Conservation (phyloP, 768 basidiomycete genomes). For the Boletus fagicola region DNA sequence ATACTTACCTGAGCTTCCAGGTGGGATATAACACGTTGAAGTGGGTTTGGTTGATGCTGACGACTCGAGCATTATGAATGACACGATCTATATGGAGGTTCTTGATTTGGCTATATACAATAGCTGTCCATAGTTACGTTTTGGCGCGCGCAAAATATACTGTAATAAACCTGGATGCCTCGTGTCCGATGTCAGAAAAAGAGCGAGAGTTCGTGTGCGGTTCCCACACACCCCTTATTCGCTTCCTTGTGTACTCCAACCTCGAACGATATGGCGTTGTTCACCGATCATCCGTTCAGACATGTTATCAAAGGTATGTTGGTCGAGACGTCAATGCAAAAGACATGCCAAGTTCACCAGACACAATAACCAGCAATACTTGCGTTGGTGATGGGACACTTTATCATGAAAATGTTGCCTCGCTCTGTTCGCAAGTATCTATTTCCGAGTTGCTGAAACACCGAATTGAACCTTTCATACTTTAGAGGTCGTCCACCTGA, state of each 20-base stretch:
- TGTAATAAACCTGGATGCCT: constrained; percentile 23
- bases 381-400: constrained; percentile 49
- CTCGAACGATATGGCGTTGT: constrained; percentile 29
- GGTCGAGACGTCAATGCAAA: background rate
- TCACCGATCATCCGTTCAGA: constrained; percentile 34
- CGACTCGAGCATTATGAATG: constrained; percentile 6
- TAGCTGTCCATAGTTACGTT: constrained; percentile 18
- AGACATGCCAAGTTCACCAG: constrained; percentile 9
- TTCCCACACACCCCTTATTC: constrained; percentile 31
- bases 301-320: constrained; percentile 33
- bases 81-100: constrained; percentile 7
- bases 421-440: constrained; percentile 32
- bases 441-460: constrained; percentile 1
- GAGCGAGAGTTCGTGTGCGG: background rate
- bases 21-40: background rate
- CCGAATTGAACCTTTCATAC: constrained; percentile 13
- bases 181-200: constrained; percentile 30
- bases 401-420: constrained; percentile 49
- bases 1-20: background rate
- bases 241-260: constrained; percentile 15
- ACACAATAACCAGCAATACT: constrained; percentile 39
- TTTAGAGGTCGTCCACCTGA: constrained; percentile 60
- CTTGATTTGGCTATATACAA: constrained; percentile 12
- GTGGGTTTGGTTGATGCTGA: constrained; percentile 7
- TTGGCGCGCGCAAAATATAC: constrained; percentile 2